Evolutionary conservation across 306 rosid species (phyloP).

Genomic region (Lupinus albus): DNA sequence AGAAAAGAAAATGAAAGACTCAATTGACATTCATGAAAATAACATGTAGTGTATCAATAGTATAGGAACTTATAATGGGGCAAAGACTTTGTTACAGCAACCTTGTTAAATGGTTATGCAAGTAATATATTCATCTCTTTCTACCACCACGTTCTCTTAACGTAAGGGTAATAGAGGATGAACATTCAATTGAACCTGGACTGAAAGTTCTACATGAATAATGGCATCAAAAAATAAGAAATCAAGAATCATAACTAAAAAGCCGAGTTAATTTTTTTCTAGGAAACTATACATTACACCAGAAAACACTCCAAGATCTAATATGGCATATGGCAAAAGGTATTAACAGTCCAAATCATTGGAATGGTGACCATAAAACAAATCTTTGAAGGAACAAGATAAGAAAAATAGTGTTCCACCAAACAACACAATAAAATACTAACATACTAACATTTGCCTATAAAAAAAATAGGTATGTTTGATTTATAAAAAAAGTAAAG

Average conservation of each 20-base stretch:
- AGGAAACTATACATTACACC: neutral
- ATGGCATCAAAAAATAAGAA: neutral
- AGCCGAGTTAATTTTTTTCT: neutral
- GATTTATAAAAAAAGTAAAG: too few species aligned
- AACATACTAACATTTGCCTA: too few species aligned
- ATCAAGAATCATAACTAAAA: neutral
- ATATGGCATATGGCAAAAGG: neutral
- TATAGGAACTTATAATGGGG: slow-evolving; percentile 41
- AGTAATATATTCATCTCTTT: slow-evolving; percentile 65
- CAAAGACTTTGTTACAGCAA: slow-evolving; percentile 54
- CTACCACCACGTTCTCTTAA: slow-evolving; percentile 98
- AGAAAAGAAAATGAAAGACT: too few species aligned
- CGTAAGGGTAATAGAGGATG: slow-evolving; percentile 65
- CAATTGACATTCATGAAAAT: slow-evolving; percentile 40
- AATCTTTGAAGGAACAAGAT: slow-evolving; percentile 1
- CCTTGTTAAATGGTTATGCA: slow-evolving; percentile 50
- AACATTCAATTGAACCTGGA: slow-evolving; percentile 15
- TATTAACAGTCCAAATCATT: neutral
- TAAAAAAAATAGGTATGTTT: too few species aligned
- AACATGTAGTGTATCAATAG: slow-evolving; percentile 40
- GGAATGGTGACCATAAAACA: neutral
- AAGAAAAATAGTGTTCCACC: neutral
- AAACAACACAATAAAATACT: neutral
- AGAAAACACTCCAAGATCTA: slow-evolving; percentile 3
- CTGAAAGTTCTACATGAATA: slow-evolving; percentile 21